Evolutionary conservation across 202 grass and related monocot species (phyloP), one percentile per base, ranked within the genome.

Genomic region (Panicum virgatum): DNA sequence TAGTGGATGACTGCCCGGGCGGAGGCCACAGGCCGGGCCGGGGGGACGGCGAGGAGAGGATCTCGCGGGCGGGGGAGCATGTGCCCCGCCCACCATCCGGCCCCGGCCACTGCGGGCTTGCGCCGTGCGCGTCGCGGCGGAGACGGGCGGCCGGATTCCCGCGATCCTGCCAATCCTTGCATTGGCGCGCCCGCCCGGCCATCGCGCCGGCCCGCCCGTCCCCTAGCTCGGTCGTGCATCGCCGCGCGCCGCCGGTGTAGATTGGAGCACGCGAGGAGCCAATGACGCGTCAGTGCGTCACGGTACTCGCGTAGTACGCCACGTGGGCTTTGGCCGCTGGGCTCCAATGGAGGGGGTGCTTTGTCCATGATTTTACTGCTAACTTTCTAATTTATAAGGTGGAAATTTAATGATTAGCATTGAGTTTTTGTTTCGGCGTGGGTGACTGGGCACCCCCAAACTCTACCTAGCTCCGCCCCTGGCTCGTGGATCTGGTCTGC

Each of bases 21-120:
- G 18, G 44, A 7, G 53, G 23, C 7, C 18, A 11, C n/a, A n/a
- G n/a, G n/a, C n/a, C n/a, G n/a, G n/a, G n/a, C n/a, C n/a, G n/a
- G 12, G 5, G 34, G 18, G 20, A 7, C 2, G 23, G 26, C 22
- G 15, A 12, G 12, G 46, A 3, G 14, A 4, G 14, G 51, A 76
- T 82, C 78, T 53, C 19, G 72, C 64, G 46, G 16, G 29, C 36
- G 3, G 43, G 13, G 27, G 39, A 48, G 56, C 77, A 89, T 77
- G 82, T 85, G 82, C 64, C 67, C 42, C 42, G 13, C 52, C 3
- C 54, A 25, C 54, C 54, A 25, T 22, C 54, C 53, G 11, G 10
- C 32, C 32, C 50, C 39, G 32, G 32, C 62, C 63, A n/a, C 48
- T 80, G 77, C 76, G 32, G 30, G 56, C 48, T 68, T 80, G 77